Conservation (phyloP, 2,329 filamentous ascomycete genomes). For the Fusarium lateritium region DNA sequence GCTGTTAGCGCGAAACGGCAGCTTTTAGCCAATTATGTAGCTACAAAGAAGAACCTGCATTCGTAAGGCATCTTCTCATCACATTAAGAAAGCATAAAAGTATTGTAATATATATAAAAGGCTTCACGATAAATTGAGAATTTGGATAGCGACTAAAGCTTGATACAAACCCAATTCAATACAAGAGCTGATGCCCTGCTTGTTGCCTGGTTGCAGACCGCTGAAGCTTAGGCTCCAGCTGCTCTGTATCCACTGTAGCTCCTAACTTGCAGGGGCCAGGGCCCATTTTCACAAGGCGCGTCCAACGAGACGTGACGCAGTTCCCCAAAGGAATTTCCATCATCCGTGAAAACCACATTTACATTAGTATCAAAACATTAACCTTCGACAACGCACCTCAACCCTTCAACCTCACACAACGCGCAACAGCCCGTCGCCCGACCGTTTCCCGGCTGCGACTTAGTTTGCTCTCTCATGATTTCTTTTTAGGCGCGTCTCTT, state of each 20-base stretch:
- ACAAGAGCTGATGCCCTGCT: too few species aligned
- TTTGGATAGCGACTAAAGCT: too few species aligned
- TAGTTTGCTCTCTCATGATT: conserved; percentile 35
- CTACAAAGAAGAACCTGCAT: background rate
- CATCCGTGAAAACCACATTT: conserved; percentile 46
- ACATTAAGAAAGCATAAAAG: background rate
- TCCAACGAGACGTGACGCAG: conserved; percentile 56
- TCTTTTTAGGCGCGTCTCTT: conserved; percentile 32
- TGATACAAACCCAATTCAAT: too few species aligned
- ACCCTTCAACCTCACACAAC: conserved; percentile 32
- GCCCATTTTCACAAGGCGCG: conserved; percentile 49
- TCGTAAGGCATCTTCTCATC: background rate
- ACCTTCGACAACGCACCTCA: conserved; percentile 24
- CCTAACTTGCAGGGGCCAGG: conserved; percentile 29
- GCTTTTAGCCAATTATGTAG: conserved; percentile 12
- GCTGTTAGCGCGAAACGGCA: conserved; percentile 12
- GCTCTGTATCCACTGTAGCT: conserved; percentile 37
- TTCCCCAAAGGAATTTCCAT: conserved; percentile 49
- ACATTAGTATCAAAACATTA: conserved; percentile 36
- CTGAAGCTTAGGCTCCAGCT: conserved; percentile 20
- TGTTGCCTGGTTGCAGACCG: background rate
- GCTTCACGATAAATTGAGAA: too few species aligned
- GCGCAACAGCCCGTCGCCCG: conserved; percentile 30
- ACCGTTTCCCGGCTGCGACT: conserved; percentile 20
- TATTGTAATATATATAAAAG: too few species aligned